phyloP scores from a whole-genome alignment of 2,329 filamentous ascomycete genomes.

The Dactylellina parvicollis region DNA sequence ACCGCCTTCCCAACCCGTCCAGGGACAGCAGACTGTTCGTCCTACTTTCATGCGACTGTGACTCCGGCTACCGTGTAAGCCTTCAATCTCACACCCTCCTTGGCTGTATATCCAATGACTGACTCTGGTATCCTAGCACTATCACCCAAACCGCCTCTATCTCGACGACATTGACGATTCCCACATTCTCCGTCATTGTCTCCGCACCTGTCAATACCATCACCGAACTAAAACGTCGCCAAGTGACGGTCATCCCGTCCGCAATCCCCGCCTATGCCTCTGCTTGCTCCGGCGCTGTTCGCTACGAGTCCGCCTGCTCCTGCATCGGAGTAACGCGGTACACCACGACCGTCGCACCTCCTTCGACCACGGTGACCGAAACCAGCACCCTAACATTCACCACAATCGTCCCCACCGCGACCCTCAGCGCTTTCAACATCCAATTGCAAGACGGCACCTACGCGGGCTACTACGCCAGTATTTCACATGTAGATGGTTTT shows the following conservation, averaged over 20 bases:
- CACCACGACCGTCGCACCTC: not conserved
- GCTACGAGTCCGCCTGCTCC: slow-evolving; percentile 58
- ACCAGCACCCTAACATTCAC: too few species aligned
- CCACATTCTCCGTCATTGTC: not conserved
- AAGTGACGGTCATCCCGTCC: not conserved
- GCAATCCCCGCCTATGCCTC: slow-evolving; percentile 57
- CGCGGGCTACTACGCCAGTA: too few species aligned
- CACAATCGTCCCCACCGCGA: too few species aligned
- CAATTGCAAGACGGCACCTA: too few species aligned
- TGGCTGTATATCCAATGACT: not conserved
- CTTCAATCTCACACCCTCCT: too few species aligned
- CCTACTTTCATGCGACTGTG: slow-evolving; percentile 13
- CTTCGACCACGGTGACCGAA: slow-evolving; percentile 1
- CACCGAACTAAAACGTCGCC: not conserved
- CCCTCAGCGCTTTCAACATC: too few species aligned
- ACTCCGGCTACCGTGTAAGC: slow-evolving; percentile 16
- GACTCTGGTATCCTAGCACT: not conserved
- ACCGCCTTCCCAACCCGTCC: not conserved
- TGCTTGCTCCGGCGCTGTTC: slow-evolving; percentile 54
- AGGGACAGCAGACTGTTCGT: slow-evolving; percentile 21
- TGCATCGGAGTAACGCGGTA: slow-evolving; percentile 57
- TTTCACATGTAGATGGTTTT: too few species aligned
- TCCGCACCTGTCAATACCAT: not conserved
- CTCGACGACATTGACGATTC: not conserved
- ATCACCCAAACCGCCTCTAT: slow-evolving; percentile 1